Evolutionary conservation across 345 rosid genomes (phyloP), one percentile per base, ranked within the genome.

Genomic region (Abelmoschus esculentus): DNA sequence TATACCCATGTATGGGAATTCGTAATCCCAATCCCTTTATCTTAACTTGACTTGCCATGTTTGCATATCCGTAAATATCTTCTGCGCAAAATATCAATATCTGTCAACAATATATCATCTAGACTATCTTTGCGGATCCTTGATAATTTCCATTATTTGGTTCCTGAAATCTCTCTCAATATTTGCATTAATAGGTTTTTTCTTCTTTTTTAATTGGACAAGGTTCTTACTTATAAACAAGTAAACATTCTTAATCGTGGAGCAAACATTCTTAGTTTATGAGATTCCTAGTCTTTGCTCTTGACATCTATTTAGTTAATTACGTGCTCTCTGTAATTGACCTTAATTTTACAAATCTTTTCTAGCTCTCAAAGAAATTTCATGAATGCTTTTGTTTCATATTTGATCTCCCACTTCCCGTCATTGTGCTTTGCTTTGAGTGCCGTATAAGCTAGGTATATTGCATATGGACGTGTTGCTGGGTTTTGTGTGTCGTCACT

Each of bases 401-500:
- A 18, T 70, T 44, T 58, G 28, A 57, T 69, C 15, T 7, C 58
- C 19, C 47, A 67, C 71, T 53, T 9, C 32, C 28, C 8, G 1
- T 67, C 47, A 11, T 67, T 1, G 13, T 49, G 4, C 59, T 67
- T 67, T 67, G 42, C 29, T 32, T 73, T 47, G 34, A 29, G 17
- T 61, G 59, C 46, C 56, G 67, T 50, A 52, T 42, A 19, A 38
- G 31, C 50, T 26, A 44, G 29, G 14, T 15, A 22, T 17, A 49
- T 29, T 70, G 38, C 61, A 11, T 17, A 58, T 57, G 36, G 36
- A 64, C 61, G 50, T 32, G 12, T 57, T 59, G 29, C 69, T 2
- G 18, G 18, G 42, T 17, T 53, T 12, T 53, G 26, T 65, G 61
- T 57, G 26, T 70, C 65, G 50, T 69, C 12, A 47, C 70, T 53